These are phyloP conservation scores for Fusarium sp. DNA, from an alignment of 2,329 filamentous ascomycete genomes.

Conservation along the genomic window DNA sequence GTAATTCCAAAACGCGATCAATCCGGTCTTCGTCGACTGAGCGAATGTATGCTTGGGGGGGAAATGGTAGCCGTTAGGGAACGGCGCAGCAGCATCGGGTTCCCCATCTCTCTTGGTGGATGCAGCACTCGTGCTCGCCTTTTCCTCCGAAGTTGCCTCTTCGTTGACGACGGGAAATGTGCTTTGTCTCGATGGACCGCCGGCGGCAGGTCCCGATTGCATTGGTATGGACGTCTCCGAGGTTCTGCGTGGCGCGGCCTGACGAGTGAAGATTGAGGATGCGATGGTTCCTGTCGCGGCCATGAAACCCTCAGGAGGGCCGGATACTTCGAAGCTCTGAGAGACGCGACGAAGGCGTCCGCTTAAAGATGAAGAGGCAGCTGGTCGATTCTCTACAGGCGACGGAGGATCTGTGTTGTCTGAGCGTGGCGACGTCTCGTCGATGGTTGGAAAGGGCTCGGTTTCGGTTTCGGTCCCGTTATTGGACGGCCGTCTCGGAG, in stretches of 20 bases:
- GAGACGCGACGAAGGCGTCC: constrained; percentile 50
- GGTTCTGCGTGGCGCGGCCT: constrained; percentile 31
- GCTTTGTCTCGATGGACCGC: constrained; percentile 40
- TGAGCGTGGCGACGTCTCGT: constrained; percentile 36
- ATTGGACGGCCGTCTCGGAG: constrained; percentile 29
- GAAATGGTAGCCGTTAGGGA: constrained; percentile 75
- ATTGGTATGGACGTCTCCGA: constrained; percentile 36
- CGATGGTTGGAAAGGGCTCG: constrained; percentile 46
- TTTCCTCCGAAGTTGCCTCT: constrained; percentile 30
- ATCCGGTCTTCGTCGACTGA: constrained; percentile 68
- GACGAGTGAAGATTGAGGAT: constrained; percentile 53
- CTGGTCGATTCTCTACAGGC: constrained; percentile 39
- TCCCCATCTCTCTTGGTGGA: constrained; percentile 35
- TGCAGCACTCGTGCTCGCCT: constrained; percentile 3
- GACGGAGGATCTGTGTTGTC: constrained; percentile 16
- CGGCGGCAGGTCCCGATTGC: constrained; percentile 32
- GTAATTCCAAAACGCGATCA: constrained; percentile 77
- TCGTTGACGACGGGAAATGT: constrained; percentile 36
- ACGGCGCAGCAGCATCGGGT: constrained; percentile 54
- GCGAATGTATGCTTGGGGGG: constrained; percentile 71
- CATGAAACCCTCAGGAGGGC: constrained; percentile 60
- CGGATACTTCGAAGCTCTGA: constrained; percentile 59
- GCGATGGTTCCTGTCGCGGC: constrained; percentile 61
- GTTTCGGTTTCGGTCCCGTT: constrained; percentile 26
- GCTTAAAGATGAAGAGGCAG: constrained; percentile 50